phyloP scores from a whole-genome alignment of 345 rosid genomes.

The Salix koriyanagi region DNA sequence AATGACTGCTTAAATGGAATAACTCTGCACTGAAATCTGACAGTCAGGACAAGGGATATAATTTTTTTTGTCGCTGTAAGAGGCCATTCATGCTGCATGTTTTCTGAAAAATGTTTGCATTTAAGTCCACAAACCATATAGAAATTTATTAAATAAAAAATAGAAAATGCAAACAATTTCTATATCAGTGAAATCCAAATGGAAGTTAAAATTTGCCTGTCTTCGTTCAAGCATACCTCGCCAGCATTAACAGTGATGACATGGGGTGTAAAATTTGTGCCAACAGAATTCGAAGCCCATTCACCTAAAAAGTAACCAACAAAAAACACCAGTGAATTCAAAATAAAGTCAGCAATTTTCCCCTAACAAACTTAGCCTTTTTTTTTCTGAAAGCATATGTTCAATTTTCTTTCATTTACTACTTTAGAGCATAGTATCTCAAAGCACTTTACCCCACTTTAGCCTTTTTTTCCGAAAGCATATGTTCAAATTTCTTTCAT shows the following conservation, averaged over 20 bases:
- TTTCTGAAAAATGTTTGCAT: background rate
- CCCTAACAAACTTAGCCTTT: background rate
- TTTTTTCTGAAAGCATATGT: background rate
- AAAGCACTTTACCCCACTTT: background rate
- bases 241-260: constrained; percentile 70
- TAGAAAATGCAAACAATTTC: background rate
- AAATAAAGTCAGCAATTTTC: constrained; percentile 8
- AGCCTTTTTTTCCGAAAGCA: background rate
- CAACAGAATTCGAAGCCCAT: constrained; percentile 43
- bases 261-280: constrained; percentile 77
- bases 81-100: background rate
- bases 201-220: background rate
- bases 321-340: constrained; percentile 15
- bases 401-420: background rate
- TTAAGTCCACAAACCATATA: background rate
- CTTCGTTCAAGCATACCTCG: constrained; percentile 47
- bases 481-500: background rate
- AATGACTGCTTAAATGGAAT: background rate
- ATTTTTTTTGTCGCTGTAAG: background rate
- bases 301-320: constrained; percentile 42
- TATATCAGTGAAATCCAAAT: background rate
- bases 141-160: background rate
- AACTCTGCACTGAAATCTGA: background rate
- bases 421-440: background rate
- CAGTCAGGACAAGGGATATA: background rate